Evolutionary conservation across 2,329 filamentous ascomycete genomes (phyloP), one percentile per base, ranked within the genome.

Genomic region (Fonsecaea erecta): DNA sequence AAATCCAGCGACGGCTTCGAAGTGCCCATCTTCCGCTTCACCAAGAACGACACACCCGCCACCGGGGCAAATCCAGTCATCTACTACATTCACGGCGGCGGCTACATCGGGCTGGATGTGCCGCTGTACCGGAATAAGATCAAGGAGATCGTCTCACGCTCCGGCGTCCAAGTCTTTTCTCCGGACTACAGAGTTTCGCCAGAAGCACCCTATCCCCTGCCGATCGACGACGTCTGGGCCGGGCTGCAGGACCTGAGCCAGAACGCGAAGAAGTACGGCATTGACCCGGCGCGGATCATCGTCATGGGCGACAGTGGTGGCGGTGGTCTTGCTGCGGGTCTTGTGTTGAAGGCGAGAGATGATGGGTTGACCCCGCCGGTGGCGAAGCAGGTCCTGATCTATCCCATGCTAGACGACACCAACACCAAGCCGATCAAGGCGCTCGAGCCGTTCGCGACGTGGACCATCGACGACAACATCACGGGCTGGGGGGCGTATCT

Each of bases 321-420:
- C 1, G 81, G 76, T 14, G 77, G 76, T 1, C 70, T 83, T 1
- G 79, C 79, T 0, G 77, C 80, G 0, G 75, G 73, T 6, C 69
- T 78, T 34, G 74, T 76, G 1, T 69, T 82, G 53, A 73, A 79
- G 65, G 78, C 78, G 7, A 71, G 78, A 21, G 76, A 80, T 64
- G 65, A 71, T 56, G 68, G 46, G 11, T 62, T 71, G 4, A 69
- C 64, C 51, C 78, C 71, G 61, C 73, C 68, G 43, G 68, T 77
- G 61, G 76, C 71, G 46, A 79, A 76, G 72, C 77, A 82, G 71
- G 74, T 83, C 52, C 75, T 83, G 11, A 73, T 80, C 52, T 79
- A 79, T 55, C 81, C 80, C 2, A 83, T 83, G 81, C 72, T 84
- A 12, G 81, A 84, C 68, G 79, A 83, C 53, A 77, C 74, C 48